phyloP scores from a whole-genome alignment of 2,329 filamentous ascomycete genomes.

The Aulographum hederae region DNA sequence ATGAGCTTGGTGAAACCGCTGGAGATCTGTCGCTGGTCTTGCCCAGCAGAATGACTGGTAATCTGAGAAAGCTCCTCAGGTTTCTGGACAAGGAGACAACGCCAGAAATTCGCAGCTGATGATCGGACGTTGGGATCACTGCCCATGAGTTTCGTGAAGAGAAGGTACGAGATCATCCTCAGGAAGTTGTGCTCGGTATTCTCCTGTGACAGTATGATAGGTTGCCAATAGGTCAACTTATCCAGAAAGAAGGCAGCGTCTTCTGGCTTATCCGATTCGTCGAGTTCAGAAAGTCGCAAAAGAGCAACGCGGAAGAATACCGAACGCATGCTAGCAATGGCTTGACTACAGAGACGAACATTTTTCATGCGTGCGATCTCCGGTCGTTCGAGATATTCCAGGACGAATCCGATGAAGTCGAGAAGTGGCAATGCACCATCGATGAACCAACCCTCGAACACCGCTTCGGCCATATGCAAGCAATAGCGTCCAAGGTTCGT shows the following conservation, averaged over 20 bases:
- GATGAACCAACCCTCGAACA: conserved; percentile 94
- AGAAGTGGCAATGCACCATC: conserved; percentile 68
- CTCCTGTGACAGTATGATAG: conserved; percentile 63
- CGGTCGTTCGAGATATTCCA: conserved; percentile 78
- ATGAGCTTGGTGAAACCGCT: conserved; percentile 69
- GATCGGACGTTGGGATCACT: conserved; percentile 46
- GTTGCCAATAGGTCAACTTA: conserved; percentile 90
- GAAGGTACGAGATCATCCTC: conserved; percentile 74
- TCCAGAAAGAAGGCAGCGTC: conserved; percentile 47
- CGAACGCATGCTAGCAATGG: conserved; percentile 55
- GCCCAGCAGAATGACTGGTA: conserved; percentile 50
- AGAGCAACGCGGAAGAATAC: conserved; percentile 66
- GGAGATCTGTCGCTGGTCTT: conserved; percentile 53
- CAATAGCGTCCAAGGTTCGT: conserved; percentile 74
- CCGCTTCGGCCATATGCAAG: conserved; percentile 66
- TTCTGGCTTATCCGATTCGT: conserved; percentile 45
- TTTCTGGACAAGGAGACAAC: conserved; percentile 88
- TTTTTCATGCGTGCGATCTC: conserved; percentile 68
- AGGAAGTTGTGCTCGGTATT: conserved; percentile 67
- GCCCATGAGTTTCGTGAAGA: conserved; percentile 78
- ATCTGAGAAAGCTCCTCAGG: conserved; percentile 62
- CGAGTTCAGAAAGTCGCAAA: conserved; percentile 66
- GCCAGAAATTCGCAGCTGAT: conserved; percentile 67
- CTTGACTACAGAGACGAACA: conserved; percentile 78
- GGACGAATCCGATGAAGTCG: conserved; percentile 66